These are phyloP conservation scores for Ophiosphaerella korrae DNA, from an alignment of 2,329 filamentous ascomycete genomes.

Conservation along the genomic window DNA sequence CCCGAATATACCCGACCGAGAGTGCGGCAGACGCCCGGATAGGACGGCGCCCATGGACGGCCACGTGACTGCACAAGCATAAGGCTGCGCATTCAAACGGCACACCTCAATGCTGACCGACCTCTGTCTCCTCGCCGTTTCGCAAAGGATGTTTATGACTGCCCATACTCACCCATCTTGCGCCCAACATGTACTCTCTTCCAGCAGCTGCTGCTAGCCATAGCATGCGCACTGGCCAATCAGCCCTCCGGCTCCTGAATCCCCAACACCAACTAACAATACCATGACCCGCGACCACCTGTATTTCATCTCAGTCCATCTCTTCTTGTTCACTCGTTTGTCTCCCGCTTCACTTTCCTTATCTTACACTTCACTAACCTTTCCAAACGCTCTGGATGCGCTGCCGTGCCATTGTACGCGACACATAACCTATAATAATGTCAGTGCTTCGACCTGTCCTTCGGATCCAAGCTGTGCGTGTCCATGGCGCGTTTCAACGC, in stretches of 20 bases:
- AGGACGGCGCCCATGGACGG: too few relatives aligned
- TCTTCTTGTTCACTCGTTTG: constrained; percentile 10
- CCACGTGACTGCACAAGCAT: too few relatives aligned
- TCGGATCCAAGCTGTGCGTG: constrained; percentile 19
- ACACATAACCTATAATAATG: constrained; percentile 33
- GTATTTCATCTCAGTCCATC: constrained; percentile 9
- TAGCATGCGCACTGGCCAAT: constrained; percentile 2
- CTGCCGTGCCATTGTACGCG: constrained; percentile 27
- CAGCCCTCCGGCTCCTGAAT: neutral
- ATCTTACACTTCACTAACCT: neutral
- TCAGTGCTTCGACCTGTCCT: constrained; percentile 34
- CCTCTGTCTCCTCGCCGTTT: too few relatives aligned
- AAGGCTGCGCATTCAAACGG: too few relatives aligned
- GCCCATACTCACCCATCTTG: too few relatives aligned
- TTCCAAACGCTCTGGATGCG: constrained; percentile 9
- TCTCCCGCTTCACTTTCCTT: constrained; percentile 20
- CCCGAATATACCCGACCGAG: neutral
- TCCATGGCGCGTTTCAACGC: constrained; percentile 24
- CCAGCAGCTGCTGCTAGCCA: constrained; percentile 1
- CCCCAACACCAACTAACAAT: constrained; percentile 2
- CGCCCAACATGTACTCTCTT: neutral
- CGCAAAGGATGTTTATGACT: too few relatives aligned
- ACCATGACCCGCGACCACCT: constrained; percentile 3
- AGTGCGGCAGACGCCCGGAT: too few relatives aligned
- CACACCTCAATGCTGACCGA: too few relatives aligned